A percentile compares a stretch with the other conserved stretches of the same genome.
phyloP scores from a whole-genome alignment of 176 grass and related monocot genomes.

The Carex kokanica region DNA sequence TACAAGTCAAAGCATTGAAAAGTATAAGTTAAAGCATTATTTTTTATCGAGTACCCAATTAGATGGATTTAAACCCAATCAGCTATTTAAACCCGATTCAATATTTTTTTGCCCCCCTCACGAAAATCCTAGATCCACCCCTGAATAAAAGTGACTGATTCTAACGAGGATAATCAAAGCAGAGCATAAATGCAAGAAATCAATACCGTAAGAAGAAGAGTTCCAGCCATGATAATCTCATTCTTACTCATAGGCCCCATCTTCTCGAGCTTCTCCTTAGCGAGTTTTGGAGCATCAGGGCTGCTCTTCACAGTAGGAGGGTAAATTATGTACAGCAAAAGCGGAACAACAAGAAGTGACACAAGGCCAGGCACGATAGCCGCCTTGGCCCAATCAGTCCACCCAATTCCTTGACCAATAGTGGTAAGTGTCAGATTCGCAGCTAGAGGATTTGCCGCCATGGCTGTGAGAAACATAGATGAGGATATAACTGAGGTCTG shows the following conservation, averaged over 20 bases:
- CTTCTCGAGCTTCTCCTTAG: slow-evolving; percentile 68
- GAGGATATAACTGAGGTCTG: slow-evolving; percentile 91
- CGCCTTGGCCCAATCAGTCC: slow-evolving; percentile 94
- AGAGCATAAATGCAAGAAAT: neutral
- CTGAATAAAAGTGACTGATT: neutral
- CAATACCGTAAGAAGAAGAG: slow-evolving; percentile 84
- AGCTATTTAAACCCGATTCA: no score
- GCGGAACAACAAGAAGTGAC: slow-evolving; percentile 69
- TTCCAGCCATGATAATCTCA: slow-evolving; percentile 79
- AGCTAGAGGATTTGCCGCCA: slow-evolving; percentile 83
- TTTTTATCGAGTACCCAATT: no score
- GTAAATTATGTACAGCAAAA: slow-evolving; percentile 81
- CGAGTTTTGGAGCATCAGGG: slow-evolving; percentile 76
- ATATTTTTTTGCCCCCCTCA: no score
- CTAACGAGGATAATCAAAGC: neutral
- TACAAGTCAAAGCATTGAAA: no score
- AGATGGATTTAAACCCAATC: no score
- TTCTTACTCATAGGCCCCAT: slow-evolving; percentile 86
- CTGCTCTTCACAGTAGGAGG: slow-evolving; percentile 83
- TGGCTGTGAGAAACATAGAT: slow-evolving; percentile 89
- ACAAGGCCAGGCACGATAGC: slow-evolving; percentile 78
- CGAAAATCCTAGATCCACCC: no score
- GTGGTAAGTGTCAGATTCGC: slow-evolving; percentile 73
- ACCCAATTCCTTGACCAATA: slow-evolving; percentile 71
- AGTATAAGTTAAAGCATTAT: no score